Evolutionary conservation across 768 basidiomycete species (phyloP), one percentile per base, ranked within the genome.

Genomic region (Mycena filopes): DNA sequence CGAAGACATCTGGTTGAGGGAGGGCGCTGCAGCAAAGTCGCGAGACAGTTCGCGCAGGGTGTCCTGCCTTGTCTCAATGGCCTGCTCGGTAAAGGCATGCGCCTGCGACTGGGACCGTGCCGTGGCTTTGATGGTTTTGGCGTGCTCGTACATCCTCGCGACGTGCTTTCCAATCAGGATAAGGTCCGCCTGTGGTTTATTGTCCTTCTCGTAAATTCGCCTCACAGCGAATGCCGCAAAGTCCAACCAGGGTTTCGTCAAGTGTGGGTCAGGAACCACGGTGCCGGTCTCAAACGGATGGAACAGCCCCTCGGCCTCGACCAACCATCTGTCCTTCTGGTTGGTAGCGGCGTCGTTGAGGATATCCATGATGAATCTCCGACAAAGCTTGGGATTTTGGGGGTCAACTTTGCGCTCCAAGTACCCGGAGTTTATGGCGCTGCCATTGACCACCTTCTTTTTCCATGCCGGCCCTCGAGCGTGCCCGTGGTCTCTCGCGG

Each of bases 41-140:
- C 72, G 72, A 2, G 87, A 86, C 29, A 84, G 68, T 5, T 63
- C 49, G 20, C 86, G 81, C 7, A 86, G 71, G 13, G 74, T 69
- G 63, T 88, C 84, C 65, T 88, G 87, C 9, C 86, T 79, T 12
- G 51, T 50, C 67, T 84, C 80, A 53, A 87, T 87, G 1, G 74
- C 70, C 8, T 74, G 71, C 0, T 65, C 63, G 3, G 82, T 81
- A 68, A 86, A 86, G 10, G 43, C n/a, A 46, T 71, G 57, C 45
- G 33, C 21, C 20, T 47, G 48, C 5, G 36, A 20, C 4, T 43
- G 41, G 12, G 47, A 29, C 11, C 16, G 23, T 12, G 13, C 1
- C 3, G 13, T 15, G 28, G 1, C 23, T 54, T 68, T 3, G 70
- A 56, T 4, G 66, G 63, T 11, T 57, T 41, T 11, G 64, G 43